A percentile compares a stretch with the other conserved stretches of the same genome.
Conservation (phyloP, 108 stramenopile genomes). For the Mediolabrus comicus region DNA sequence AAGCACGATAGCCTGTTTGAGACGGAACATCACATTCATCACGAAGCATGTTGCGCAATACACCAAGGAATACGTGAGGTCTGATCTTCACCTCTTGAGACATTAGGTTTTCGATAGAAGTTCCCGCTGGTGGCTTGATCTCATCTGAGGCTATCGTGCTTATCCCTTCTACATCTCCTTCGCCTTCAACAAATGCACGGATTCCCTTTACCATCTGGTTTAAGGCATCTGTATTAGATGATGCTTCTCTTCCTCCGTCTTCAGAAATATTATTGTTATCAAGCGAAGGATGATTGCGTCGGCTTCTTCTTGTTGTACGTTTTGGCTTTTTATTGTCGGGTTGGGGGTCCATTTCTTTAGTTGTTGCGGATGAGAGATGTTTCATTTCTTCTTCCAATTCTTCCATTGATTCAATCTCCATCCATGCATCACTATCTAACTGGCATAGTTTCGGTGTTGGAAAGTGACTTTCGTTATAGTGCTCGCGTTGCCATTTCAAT, state of each 20-base stretch:
- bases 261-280: neutral
- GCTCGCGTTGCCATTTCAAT: conserved; percentile 16
- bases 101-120: conserved; percentile 3
- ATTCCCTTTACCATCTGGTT: conserved; percentile 51
- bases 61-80: conserved; percentile 61
- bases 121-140: neutral
- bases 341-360: neutral
- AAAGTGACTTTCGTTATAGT: conserved; percentile 24
- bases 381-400: conserved; percentile 38
- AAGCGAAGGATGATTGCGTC: conserved; percentile 6
- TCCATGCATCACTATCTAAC: conserved; percentile 64
- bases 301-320: conserved; percentile 35
- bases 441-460: conserved; percentile 39
- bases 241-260: neutral
- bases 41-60: conserved; percentile 52
- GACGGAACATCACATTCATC: conserved; percentile 10
- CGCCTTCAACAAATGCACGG: conserved; percentile 54
- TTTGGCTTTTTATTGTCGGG: conserved; percentile 4
- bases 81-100: conserved; percentile 40
- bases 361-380: conserved; percentile 12
- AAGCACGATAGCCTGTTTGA: conserved; percentile 23
- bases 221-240: conserved; percentile 16
- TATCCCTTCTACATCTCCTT: conserved; percentile 63
- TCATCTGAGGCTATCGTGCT: neutral
- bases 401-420: conserved; percentile 50